These are phyloP conservation scores for Teunomyces panamensis DNA, from an alignment of 805 yeast species.

Conservation along the genomic window DNA sequence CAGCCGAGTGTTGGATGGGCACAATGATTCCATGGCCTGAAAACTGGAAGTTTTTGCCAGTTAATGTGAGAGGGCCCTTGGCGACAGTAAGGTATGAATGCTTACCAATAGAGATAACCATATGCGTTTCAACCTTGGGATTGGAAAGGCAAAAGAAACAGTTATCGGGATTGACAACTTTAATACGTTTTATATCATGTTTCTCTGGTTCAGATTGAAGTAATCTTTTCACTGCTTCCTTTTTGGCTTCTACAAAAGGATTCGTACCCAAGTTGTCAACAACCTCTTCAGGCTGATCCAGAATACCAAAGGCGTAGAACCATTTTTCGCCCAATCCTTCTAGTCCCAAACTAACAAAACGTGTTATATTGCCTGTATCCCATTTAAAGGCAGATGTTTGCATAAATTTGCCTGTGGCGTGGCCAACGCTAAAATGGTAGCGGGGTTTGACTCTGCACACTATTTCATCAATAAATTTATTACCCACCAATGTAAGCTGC, in stretches of 20 bases:
- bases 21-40: slow-evolving; percentile 82
- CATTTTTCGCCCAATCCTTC: slow-evolving; percentile 57
- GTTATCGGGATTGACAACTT: slow-evolving; percentile 50
- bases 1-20: slow-evolving; percentile 71
- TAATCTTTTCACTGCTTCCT: slow-evolving; percentile 9
- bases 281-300: slow-evolving; percentile 13
- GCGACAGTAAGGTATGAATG: slow-evolving; percentile 70
- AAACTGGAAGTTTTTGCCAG: slow-evolving; percentile 47
- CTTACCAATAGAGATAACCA: slow-evolving; percentile 74
- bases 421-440: slow-evolving; percentile 64
- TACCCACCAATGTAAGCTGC: slow-evolving; percentile 43
- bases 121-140: slow-evolving; percentile 71
- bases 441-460: slow-evolving; percentile 51
- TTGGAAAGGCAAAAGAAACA: slow-evolving; percentile 87
- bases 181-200: slow-evolving; percentile 22
- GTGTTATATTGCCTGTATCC: slow-evolving; percentile 45
- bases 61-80: slow-evolving; percentile 76
- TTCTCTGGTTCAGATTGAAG: slow-evolving; percentile 8
- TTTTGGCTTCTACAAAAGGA: slow-evolving; percentile 22
- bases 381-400: slow-evolving; percentile 61
- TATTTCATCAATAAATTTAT: slow-evolving; percentile 42
- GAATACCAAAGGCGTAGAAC: slow-evolving; percentile 67
- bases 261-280: slow-evolving; percentile 13
- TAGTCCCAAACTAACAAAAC: slow-evolving; percentile 64
- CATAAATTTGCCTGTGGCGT: slow-evolving; percentile 44